A percentile compares a stretch with the other conserved stretches of the same genome.
Evolutionary conservation across 2,329 filamentous ascomycete genomes (phyloP).

Genomic region (Trichoderma harzianum): DNA sequence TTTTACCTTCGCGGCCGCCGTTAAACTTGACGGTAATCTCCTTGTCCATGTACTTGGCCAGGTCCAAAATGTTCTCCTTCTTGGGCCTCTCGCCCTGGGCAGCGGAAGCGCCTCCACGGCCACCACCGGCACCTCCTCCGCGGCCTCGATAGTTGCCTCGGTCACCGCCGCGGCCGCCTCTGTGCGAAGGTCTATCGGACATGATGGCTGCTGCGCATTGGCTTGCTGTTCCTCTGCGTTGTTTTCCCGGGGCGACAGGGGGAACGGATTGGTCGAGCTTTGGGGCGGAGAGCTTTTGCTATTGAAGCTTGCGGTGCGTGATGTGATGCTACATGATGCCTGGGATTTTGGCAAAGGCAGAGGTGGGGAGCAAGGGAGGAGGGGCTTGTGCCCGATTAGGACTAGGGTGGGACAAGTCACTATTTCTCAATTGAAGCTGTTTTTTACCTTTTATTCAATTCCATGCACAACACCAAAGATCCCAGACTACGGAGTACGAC

Average conservation of each 20-base stretch:
- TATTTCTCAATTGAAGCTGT: neutral
- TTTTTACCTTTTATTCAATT: neutral
- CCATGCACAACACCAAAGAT: neutral
- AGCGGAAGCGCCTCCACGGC: constrained; percentile 39
- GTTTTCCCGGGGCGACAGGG: neutral
- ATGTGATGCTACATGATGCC: neutral
- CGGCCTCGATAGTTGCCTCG: constrained; percentile 41
- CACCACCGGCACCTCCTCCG: constrained; percentile 48
- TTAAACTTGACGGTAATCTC: constrained; percentile 94
- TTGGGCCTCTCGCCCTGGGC: constrained; percentile 73
- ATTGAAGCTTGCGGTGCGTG: neutral
- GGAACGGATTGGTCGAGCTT: neutral
- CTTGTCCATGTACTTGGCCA: constrained; percentile 97
- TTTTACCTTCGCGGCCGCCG: constrained; percentile 79
- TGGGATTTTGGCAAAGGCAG: neutral
- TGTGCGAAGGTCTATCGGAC: constrained; percentile 50
- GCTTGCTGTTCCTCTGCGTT: neutral
- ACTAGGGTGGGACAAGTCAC: neutral
- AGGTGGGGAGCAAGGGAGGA: neutral
- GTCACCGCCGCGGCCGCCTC: constrained; percentile 45
- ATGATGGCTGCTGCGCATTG: constrained; percentile 34
- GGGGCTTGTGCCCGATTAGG: neutral
- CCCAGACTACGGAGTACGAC: no score
- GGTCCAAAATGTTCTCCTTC: constrained; percentile 97
- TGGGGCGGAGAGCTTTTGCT: neutral